Evolutionary conservation across 306 rosid genomes (phyloP).

Genomic region (Vachellia pachyceras): DNA sequence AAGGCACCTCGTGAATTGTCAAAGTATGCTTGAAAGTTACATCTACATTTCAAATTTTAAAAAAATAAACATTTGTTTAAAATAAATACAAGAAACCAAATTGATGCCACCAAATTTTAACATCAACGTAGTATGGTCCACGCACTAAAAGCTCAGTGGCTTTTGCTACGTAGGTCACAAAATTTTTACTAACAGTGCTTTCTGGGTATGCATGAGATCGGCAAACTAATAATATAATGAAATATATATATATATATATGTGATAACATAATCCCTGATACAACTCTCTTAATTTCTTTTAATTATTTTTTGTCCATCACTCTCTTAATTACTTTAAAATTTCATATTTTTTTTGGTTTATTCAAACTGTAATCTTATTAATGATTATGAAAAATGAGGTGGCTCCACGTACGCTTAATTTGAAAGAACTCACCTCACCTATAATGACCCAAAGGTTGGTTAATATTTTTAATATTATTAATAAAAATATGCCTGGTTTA

Average conservation of each 20-base stretch:
- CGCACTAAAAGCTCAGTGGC: constrained; percentile 45
- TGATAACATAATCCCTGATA: no score
- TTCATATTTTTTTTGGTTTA: not conserved
- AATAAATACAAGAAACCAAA: not conserved
- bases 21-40: constrained; percentile 52
- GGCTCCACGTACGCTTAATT: constrained; percentile 30
- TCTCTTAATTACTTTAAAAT: not conserved
- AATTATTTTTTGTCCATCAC: not conserved
- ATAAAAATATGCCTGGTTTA: no score
- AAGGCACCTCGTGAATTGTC: constrained; percentile 53
- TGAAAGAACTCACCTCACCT: not conserved
- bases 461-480: not conserved
- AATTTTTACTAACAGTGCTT: not conserved
- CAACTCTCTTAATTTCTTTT: not conserved
- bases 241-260: no score
- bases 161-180: not conserved
- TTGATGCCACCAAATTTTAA: constrained; percentile 35
- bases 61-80: not conserved
- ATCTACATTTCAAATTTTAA: constrained; percentile 39
- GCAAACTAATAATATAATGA: no score
- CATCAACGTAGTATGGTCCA: constrained; percentile 51
- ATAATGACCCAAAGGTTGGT: not conserved
- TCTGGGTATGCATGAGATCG: not conserved
- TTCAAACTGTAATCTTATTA: not conserved
- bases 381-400: constrained; percentile 26